A percentile compares a stretch with the other conserved stretches of the same genome.
These are phyloP conservation scores for Naganishia antarctica DNA, from an alignment of 768 basidiomycete genomes.

Conservation along the genomic window DNA sequence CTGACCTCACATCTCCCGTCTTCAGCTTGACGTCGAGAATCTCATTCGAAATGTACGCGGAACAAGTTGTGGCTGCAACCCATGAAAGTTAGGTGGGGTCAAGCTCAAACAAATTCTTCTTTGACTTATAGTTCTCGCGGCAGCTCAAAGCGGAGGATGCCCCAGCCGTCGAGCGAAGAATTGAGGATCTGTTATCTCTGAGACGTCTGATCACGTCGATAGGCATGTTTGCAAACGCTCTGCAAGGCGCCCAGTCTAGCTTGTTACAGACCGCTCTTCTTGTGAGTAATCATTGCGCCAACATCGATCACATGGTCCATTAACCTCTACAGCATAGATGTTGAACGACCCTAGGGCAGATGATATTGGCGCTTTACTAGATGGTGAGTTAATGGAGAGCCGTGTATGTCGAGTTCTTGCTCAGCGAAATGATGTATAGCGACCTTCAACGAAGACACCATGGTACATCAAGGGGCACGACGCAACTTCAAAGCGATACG, in stretches of 20 bases:
- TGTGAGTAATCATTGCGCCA: slow-evolving; percentile 49
- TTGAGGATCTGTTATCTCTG: slow-evolving; percentile 62
- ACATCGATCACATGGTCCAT: no score
- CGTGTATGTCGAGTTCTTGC: no score
- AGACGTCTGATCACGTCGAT: slow-evolving; percentile 66
- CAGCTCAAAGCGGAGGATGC: neutral
- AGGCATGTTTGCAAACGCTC: slow-evolving; percentile 60
- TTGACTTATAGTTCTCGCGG: slow-evolving; percentile 15
- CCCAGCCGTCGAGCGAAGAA: slow-evolving; percentile 29
- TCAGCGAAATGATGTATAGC: no score
- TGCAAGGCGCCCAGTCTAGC: slow-evolving; percentile 59
- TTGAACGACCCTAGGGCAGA: slow-evolving; percentile 67
- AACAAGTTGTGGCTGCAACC: no score
- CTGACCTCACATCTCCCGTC: no score
- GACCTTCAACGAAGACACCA: slow-evolving; percentile 69
- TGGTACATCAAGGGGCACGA: slow-evolving; percentile 57
- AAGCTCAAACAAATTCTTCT: neutral
- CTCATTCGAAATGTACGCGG: slow-evolving; percentile 55
- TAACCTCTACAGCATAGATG: slow-evolving; percentile 54
- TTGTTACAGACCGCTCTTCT: slow-evolving; percentile 62
- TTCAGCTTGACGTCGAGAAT: slow-evolving; percentile 85
- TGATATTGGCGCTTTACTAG: slow-evolving; percentile 61
- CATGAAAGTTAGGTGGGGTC: no score
- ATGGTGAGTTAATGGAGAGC: neutral
- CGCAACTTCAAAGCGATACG: slow-evolving; percentile 65